phyloP scores from a whole-genome alignment of 352 stramenopile species.

The Phytophthora pluvialis region DNA sequence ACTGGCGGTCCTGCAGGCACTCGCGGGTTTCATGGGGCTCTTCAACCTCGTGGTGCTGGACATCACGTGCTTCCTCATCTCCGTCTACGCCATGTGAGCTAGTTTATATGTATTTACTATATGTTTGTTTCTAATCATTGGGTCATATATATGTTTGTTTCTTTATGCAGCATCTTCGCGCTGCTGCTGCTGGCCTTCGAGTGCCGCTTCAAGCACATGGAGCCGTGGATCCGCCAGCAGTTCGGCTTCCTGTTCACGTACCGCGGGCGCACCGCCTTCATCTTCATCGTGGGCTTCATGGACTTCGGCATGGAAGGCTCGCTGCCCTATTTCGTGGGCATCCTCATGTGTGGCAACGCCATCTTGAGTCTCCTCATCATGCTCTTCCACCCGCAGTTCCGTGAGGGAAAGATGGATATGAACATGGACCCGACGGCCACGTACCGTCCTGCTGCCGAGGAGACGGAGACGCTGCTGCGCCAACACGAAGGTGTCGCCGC shows the following conservation, averaged over 20 bases:
- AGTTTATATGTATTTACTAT: conserved; percentile 6
- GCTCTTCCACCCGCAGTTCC: conserved; percentile 88
- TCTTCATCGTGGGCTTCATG: conserved; percentile 90
- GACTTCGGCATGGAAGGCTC: conserved; percentile 86
- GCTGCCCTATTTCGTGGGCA: conserved; percentile 71
- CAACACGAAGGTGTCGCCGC: conserved; percentile 67
- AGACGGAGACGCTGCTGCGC: conserved; percentile 69
- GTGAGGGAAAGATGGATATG: conserved; percentile 67
- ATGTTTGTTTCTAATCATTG: background rate
- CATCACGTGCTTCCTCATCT: conserved; percentile 89
- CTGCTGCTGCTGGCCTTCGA: conserved; percentile 85
- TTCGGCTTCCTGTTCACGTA: conserved; percentile 92
- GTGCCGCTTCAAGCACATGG: conserved; percentile 89
- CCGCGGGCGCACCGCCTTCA: conserved; percentile 80
- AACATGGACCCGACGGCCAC: conserved; percentile 80
- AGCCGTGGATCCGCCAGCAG: conserved; percentile 82
- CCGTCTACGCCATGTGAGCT: conserved; percentile 84
- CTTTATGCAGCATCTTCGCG: conserved; percentile 75
- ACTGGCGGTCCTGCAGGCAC: conserved; percentile 78
- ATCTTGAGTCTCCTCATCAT: conserved; percentile 82
- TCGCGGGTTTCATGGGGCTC: conserved; percentile 84
- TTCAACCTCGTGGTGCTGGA: conserved; percentile 88
- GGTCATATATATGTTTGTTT: background rate
- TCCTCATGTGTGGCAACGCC: conserved; percentile 83
- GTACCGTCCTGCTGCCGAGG: conserved; percentile 69